Percentiles rank a stretch among this genome's conserved stretches.
Conservation (phyloP, 1,284 basidiomycete species). For the Stygiomarasmius scandens region DNA sequence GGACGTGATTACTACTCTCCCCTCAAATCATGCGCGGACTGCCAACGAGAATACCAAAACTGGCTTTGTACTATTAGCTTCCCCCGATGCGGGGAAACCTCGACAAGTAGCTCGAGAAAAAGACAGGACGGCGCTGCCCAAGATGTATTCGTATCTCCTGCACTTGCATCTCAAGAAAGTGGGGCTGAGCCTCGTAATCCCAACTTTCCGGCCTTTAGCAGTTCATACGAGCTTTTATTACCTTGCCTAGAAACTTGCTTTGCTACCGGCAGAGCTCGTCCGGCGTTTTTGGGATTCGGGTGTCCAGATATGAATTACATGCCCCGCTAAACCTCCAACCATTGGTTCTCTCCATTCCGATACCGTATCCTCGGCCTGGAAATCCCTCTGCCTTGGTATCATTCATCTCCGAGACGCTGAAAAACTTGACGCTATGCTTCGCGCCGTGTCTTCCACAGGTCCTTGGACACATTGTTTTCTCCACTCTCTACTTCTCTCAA, state of each 20-base stretch:
- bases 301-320: constrained; percentile 60
- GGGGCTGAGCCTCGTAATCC: constrained; percentile 46
- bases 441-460: constrained; percentile 3
- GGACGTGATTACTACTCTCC: constrained; percentile 83
- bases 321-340: constrained; percentile 4
- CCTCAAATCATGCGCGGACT: constrained; percentile 75
- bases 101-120: constrained; percentile 25
- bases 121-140: constrained; percentile 22
- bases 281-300: constrained; percentile 68
- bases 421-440: constrained; percentile 5
- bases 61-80: constrained; percentile 81
- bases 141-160: constrained; percentile 40
- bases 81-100: constrained; percentile 66
- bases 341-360: constrained; percentile 12
- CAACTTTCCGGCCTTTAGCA: constrained; percentile 45
- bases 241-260: constrained; percentile 83
- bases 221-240: constrained; percentile 61
- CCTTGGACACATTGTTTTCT: neutral
- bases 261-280: constrained; percentile 75
- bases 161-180: constrained; percentile 43
- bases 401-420: constrained; percentile 10
- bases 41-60: constrained; percentile 71
- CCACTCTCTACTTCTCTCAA: constrained; percentile 6
- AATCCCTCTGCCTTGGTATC: constrained; percentile 5
- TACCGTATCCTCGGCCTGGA: constrained; percentile 8